A percentile compares a stretch with the other conserved stretches of the same genome.
These are phyloP conservation scores for Penicillium canariense DNA, from an alignment of 495 filamentous ascomycete species.

Conservation along the genomic window DNA sequence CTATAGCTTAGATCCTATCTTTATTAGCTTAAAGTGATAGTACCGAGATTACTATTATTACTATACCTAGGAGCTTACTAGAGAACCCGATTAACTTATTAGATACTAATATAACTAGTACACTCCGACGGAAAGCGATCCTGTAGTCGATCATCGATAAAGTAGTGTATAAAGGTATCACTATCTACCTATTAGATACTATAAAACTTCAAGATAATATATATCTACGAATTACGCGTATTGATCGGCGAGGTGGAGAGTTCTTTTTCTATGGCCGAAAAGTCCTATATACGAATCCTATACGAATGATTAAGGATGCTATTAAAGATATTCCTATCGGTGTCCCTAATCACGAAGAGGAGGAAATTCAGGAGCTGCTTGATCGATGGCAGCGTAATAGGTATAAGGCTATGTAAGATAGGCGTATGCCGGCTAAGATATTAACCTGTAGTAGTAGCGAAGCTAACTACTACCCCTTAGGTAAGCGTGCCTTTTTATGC, in stretches of 20 bases:
- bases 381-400: neutral
- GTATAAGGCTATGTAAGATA: constrained; percentile 34
- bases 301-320: constrained; percentile 44
- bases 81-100: neutral
- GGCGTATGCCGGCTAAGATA: constrained; percentile 50
- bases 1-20: neutral
- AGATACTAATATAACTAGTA: too few relatives aligned
- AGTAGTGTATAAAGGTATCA: too few relatives aligned
- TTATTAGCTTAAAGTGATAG: neutral
- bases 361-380: constrained; percentile 21
- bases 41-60: neutral
- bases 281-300: constrained; percentile 10
- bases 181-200: neutral
- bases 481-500: constrained; percentile 61
- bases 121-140: too few relatives aligned
- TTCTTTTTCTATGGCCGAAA: neutral
- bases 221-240: neutral
- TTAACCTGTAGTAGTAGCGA: constrained; percentile 71
- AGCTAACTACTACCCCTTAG: constrained; percentile 66
- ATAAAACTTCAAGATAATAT: neutral
- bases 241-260: neutral
- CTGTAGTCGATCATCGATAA: too few relatives aligned
- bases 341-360: constrained; percentile 48
- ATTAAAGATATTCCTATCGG: constrained; percentile 44
- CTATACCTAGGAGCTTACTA: neutral